These are phyloP conservation scores for Sungouiozyma intestinalis DNA, from an alignment of 805 yeast species.

Conservation along the genomic window DNA sequence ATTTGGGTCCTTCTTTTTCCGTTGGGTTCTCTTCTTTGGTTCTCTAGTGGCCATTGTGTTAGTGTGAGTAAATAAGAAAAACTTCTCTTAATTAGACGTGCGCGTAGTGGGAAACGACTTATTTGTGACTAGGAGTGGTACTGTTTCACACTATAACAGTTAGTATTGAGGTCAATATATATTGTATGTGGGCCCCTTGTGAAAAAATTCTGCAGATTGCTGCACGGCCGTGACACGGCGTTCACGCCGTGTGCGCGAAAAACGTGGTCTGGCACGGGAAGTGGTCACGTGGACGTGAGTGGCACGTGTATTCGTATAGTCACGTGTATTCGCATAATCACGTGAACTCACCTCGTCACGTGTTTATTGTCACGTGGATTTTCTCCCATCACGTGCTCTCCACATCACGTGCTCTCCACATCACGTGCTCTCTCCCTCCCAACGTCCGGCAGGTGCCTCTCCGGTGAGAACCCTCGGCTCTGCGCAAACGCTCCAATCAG, in stretches of 20 bases:
- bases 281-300: no score
- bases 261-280: not conserved
- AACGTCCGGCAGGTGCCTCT: slow-evolving; percentile 32
- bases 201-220: not conserved
- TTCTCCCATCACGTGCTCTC: no score
- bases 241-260: not conserved
- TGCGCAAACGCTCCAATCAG: slow-evolving; percentile 46
- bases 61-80: no score
- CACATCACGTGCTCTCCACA: no score
- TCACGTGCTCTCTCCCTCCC: not conserved
- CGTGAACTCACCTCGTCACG: no score
- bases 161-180: not conserved
- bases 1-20: slow-evolving; percentile 72
- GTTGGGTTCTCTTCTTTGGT: slow-evolving; percentile 22
- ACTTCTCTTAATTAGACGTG: no score
- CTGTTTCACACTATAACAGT: not conserved
- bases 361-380: no score
- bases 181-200: not conserved
- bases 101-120: not conserved
- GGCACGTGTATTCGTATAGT: no score
- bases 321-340: no score
- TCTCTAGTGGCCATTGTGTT: slow-evolving; percentile 37
- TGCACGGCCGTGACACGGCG: not conserved
- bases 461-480: slow-evolving; percentile 36
- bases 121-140: not conserved